Conservation (phyloP, 2,329 filamentous ascomycete genomes). For the Stachybotrys chartarum region DNA sequence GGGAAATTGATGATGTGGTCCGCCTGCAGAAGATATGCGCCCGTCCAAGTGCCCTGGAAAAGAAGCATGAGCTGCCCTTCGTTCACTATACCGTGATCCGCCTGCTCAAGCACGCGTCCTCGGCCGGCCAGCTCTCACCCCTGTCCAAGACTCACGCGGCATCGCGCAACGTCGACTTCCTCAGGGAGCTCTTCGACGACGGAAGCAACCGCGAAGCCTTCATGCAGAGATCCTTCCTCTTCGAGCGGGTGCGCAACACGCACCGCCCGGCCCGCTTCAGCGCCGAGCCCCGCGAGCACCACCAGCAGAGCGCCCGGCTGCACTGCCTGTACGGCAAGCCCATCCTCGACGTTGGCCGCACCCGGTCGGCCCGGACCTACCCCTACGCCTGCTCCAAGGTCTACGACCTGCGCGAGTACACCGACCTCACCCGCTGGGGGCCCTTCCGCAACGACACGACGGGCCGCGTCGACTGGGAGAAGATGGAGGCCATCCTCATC, state of each 20-base stretch:
- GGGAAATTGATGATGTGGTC: slow-evolving; percentile 34
- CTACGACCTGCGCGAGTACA: slow-evolving; percentile 68
- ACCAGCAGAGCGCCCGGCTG: slow-evolving; percentile 63
- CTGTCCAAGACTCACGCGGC: slow-evolving; percentile 26
- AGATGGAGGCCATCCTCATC: slow-evolving; percentile 67
- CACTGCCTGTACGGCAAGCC: slow-evolving; percentile 64
- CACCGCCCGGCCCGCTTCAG: slow-evolving; percentile 21
- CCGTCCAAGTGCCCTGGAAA: slow-evolving; percentile 20
- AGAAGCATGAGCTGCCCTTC: slow-evolving; percentile 39
- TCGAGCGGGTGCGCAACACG: slow-evolving; percentile 43
- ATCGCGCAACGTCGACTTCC: slow-evolving; percentile 40
- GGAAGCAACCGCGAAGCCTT: slow-evolving; percentile 50
- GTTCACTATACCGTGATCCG: slow-evolving; percentile 37
- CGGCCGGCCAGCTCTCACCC: slow-evolving; percentile 20
- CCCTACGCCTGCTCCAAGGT: slow-evolving; percentile 61
- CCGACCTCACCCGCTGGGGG: slow-evolving; percentile 55
- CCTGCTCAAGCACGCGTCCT: slow-evolving; percentile 37
- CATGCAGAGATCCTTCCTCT: slow-evolving; percentile 58
- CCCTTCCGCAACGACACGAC: slow-evolving; percentile 61
- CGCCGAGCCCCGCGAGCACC: slow-evolving; percentile 17
- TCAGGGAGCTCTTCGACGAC: slow-evolving; percentile 36
- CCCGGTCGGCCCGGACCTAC: slow-evolving; percentile 34
- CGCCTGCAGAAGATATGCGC: slow-evolving; percentile 36
- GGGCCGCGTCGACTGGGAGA: slow-evolving; percentile 68
- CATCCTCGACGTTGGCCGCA: slow-evolving; percentile 31